Evolutionary conservation across 257 asterid species (phyloP), one percentile per base, ranked within the genome.

Genomic region (Primulina tabacum): DNA sequence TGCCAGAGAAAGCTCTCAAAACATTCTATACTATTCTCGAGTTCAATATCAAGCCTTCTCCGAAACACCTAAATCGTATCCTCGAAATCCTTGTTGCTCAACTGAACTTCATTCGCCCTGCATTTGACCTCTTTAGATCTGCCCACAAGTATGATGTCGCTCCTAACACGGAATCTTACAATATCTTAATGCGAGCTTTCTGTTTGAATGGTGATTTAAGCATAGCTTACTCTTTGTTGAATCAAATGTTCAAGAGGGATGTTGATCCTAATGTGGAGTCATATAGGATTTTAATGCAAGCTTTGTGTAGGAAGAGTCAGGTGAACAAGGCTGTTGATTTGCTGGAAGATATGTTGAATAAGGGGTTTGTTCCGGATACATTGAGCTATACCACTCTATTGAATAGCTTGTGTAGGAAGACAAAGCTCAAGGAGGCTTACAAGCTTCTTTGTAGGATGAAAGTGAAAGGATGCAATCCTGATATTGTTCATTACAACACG

Each of bases 401-500:
- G 81, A 93, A 89, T 56, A 86, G 88, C 85, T 69, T 93, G 82
- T 93, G 99, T 65, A 82, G 96, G 85, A 93, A 93, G 73, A 86
- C 78, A 80, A 88, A 82, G 82, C 95, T 93, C 18, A 93, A 83
- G 83, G 99, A 90, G 78, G 96, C 99, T 35, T 93, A 89, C 81
- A 90, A 93, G 84, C 88, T 93, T 81, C 89, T 93, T 4, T 93
- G 97, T 67, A 82, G 96, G 74, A 93, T 93, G 99, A 90, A 87
- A 80, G 77, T 89, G 76, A 90, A 86, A 79, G 95, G 96, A 38
- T 93, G 97, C 83, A 76, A 86, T 61, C 96, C 97, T 18, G 99
- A 93, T 79, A 81, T 89, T 6, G 82, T 90, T 69, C 97, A 93
- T 70, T 90, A 90, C 71, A 93, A 90, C 67, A 93, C 91, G 2